Evolutionary conservation across 1,284 basidiomycete genomes (phyloP).

Genomic region (Pyrrhoderma lamaoense): DNA sequence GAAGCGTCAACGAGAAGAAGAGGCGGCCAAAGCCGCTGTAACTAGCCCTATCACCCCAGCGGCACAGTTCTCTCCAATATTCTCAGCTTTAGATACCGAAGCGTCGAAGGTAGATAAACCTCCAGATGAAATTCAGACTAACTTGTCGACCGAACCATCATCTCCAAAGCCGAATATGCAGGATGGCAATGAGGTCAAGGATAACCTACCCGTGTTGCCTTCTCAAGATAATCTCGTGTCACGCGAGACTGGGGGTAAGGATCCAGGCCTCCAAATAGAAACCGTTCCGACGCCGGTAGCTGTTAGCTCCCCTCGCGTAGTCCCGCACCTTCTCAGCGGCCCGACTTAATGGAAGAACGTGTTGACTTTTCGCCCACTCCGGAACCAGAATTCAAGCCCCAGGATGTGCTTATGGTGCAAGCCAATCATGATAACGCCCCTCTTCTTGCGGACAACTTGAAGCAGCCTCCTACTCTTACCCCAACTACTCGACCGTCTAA

Average conservation of each 20-base stretch:
- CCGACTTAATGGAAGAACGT: constrained; percentile 5
- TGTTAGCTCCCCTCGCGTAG: not conserved
- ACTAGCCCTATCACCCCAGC: constrained; percentile 12
- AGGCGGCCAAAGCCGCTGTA: constrained; percentile 25
- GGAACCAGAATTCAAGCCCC: constrained; percentile 5
- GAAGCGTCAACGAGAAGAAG: constrained; percentile 38
- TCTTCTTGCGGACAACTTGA: too few relatives aligned
- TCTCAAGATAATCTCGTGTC: not conserved
- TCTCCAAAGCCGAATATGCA: not conserved
- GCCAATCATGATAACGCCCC: too few relatives aligned
- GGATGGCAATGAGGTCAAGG: not conserved
- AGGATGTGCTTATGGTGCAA: constrained; percentile 13
- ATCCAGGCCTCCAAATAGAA: not conserved
- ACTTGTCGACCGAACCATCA: not conserved
- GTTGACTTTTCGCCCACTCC: constrained; percentile 1
- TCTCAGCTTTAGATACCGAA: not conserved
- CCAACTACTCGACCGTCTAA: constrained; percentile 23
- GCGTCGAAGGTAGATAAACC: not conserved
- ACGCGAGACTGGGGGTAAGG: not conserved
- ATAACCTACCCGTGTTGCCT: not conserved
- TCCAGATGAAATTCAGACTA: not conserved
- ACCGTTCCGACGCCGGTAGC: not conserved
- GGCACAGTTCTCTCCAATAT: constrained; percentile 1
- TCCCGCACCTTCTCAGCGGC: not conserved
- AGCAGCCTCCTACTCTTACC: not conserved